phyloP scores from a whole-genome alignment of 352 stramenopile species.

The Saprolegnia diclina region DNA sequence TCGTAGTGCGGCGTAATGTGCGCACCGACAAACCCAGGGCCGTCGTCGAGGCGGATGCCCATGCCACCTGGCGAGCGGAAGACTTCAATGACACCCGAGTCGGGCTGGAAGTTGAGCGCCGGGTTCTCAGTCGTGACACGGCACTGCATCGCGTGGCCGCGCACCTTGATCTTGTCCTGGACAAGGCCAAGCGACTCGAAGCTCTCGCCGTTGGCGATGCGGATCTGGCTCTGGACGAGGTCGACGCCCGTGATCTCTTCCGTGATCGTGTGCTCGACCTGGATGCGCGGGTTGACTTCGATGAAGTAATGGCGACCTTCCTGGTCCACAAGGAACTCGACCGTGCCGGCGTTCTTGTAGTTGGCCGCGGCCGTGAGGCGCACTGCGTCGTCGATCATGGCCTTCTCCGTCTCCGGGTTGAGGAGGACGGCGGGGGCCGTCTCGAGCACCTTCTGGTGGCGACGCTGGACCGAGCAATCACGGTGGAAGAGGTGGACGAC shows the following conservation, averaged over 20 bases:
- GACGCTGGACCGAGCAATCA: slow-evolving; percentile 97
- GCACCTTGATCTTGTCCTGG: slow-evolving; percentile 91
- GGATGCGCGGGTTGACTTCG: slow-evolving; percentile 98
- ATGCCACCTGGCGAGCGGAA: slow-evolving; percentile 93
- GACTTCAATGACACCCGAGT: slow-evolving; percentile 95
- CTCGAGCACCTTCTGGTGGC: slow-evolving; percentile 98
- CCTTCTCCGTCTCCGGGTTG: slow-evolving; percentile 69
- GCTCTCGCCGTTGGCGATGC: slow-evolving; percentile 88
- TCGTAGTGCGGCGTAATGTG: slow-evolving; percentile 98
- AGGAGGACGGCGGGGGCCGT: slow-evolving; percentile 88
- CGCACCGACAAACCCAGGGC: slow-evolving; percentile 92
- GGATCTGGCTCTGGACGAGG: slow-evolving; percentile 95
- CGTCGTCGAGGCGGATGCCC: slow-evolving; percentile 95
- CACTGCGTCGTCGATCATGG: slow-evolving; percentile 91
- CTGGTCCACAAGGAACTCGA: slow-evolving; percentile 98
- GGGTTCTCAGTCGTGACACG: slow-evolving; percentile 96
- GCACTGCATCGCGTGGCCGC: slow-evolving; percentile 95
- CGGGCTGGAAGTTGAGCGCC: slow-evolving; percentile 91
- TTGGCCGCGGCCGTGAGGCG: slow-evolving; percentile 86
- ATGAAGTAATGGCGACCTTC: slow-evolving; percentile 93
- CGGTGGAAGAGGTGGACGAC: slow-evolving; percentile 94
- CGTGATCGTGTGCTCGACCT: slow-evolving; percentile 93
- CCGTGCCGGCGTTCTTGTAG: slow-evolving; percentile 96
- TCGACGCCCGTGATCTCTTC: slow-evolving; percentile 93
- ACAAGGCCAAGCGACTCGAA: slow-evolving; percentile 91